Percentiles rank a stretch among this genome's conserved stretches.
phyloP scores from a whole-genome alignment of 305 asterid genomes.

The Stenogyne calaminthoides region DNA sequence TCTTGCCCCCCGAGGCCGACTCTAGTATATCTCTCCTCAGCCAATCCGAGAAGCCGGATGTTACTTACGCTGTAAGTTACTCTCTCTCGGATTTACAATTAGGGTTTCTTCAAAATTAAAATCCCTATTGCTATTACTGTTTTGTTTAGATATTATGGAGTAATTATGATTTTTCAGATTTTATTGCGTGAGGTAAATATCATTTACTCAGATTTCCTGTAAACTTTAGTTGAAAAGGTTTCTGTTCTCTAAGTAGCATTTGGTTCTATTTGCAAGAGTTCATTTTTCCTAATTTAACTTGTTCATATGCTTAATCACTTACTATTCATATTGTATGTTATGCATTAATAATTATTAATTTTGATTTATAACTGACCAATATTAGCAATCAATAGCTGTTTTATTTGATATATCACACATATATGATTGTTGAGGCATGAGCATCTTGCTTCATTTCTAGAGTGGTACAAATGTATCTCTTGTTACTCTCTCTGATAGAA shows the following conservation, averaged over 20 bases:
- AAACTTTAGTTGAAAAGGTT: not conserved
- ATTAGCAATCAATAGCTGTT: not conserved
- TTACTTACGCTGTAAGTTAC: slow-evolving; percentile 57
- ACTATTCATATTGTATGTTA: not conserved
- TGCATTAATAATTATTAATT: not conserved
- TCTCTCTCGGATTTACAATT: not conserved
- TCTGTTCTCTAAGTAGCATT: not conserved
- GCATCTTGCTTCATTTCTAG: slow-evolving; percentile 4
- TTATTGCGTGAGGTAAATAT: not conserved
- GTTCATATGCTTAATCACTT: not conserved
- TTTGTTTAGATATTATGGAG: not conserved
- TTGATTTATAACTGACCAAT: not conserved
- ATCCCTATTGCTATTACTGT: not conserved
- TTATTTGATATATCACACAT: not conserved
- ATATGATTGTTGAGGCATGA: not conserved
- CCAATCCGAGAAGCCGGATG: slow-evolving; percentile 94
- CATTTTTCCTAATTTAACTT: not conserved
- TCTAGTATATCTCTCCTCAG: slow-evolving; percentile 85
- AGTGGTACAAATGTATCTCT: not conserved
- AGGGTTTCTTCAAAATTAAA: not conserved
- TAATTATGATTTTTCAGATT: not conserved
- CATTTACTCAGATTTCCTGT: not conserved
- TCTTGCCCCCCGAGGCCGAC: slow-evolving; percentile 91
- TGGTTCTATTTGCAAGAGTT: not conserved
- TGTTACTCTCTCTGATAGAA: not conserved